These are phyloP conservation scores for Orbilia oligospora DNA, from an alignment of 2,329 filamentous ascomycete species.

Conservation along the genomic window DNA sequence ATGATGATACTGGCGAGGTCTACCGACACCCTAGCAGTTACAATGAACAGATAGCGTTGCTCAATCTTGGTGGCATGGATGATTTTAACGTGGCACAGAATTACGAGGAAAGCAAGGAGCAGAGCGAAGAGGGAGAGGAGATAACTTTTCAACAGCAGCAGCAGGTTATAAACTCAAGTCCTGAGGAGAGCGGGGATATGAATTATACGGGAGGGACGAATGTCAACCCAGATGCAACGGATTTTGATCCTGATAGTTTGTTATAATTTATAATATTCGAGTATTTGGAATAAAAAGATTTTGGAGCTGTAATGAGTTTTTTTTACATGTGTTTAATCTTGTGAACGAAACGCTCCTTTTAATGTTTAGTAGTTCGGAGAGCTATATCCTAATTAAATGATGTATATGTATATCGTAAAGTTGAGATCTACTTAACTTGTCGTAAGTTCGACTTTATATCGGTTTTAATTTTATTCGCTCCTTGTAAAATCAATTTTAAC, in stretches of 20 bases:
- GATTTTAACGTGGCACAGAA: background rate
- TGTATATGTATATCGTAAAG: too few relatives aligned
- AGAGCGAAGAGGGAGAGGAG: slow-evolving; percentile 1
- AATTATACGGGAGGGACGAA: background rate
- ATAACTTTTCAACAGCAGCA: background rate
- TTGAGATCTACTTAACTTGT: too few relatives aligned
- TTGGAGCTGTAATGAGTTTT: too few relatives aligned
- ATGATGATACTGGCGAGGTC: slow-evolving; percentile 7
- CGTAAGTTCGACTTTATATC: too few relatives aligned
- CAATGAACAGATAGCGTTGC: background rate
- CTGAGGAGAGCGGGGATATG: background rate
- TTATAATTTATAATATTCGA: too few relatives aligned
- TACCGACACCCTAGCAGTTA: background rate
- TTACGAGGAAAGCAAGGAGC: background rate
- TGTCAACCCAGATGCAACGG: background rate
- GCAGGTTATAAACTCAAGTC: background rate
- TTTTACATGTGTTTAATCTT: too few relatives aligned
- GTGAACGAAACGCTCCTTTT: too few relatives aligned
- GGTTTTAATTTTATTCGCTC: too few relatives aligned
- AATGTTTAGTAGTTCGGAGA: too few relatives aligned
- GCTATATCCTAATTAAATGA: too few relatives aligned
- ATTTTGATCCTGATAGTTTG: background rate
- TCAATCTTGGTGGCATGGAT: background rate
- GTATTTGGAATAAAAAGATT: too few relatives aligned
- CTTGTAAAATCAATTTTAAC: too few relatives aligned